Evolutionary conservation across 1,284 basidiomycete genomes (phyloP).

Genomic region (Ustilago trichophora): DNA sequence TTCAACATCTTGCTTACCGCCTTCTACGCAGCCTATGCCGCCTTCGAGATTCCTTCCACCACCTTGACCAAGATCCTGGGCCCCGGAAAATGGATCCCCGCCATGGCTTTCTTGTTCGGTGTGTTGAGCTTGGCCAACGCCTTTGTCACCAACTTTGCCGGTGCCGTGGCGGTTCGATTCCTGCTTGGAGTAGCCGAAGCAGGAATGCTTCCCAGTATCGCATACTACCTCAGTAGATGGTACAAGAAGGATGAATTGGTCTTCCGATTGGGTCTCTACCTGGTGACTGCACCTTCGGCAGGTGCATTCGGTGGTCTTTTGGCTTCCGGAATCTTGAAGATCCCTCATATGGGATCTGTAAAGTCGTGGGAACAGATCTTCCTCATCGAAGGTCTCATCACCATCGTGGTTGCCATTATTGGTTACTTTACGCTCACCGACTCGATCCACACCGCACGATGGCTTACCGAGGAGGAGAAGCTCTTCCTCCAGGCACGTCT

Average conservation of each 20-base stretch:
- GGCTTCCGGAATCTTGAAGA: slow-evolving; percentile 44
- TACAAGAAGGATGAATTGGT: slow-evolving; percentile 65
- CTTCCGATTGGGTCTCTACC: slow-evolving; percentile 64
- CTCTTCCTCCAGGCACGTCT: slow-evolving; percentile 44
- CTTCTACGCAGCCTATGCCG: slow-evolving; percentile 48
- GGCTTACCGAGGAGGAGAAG: slow-evolving; percentile 66
- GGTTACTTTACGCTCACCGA: slow-evolving; percentile 65
- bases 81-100: slow-evolving; percentile 66
- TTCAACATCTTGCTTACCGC: slow-evolving; percentile 58
- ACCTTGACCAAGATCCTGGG: slow-evolving; percentile 70
- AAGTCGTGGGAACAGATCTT: slow-evolving; percentile 66
- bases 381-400: slow-evolving; percentile 67
- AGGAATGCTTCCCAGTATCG: slow-evolving; percentile 61
- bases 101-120: slow-evolving; percentile 53
- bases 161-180: slow-evolving; percentile 65
- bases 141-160: slow-evolving; percentile 63
- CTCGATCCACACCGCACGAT: slow-evolving; percentile 63
- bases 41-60: slow-evolving; percentile 72
- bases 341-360: slow-evolving; percentile 36
- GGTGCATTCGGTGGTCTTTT: slow-evolving; percentile 66
- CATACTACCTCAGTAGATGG: slow-evolving; percentile 65
- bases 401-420: slow-evolving; percentile 61
- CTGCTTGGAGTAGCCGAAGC: slow-evolving; percentile 66
- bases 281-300: slow-evolving; percentile 48
- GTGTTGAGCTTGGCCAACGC: slow-evolving; percentile 49